Base-by-base conservation (phyloP, 2,329 filamentous ascomycete genomes). In the Fusarium sp. region DNA sequence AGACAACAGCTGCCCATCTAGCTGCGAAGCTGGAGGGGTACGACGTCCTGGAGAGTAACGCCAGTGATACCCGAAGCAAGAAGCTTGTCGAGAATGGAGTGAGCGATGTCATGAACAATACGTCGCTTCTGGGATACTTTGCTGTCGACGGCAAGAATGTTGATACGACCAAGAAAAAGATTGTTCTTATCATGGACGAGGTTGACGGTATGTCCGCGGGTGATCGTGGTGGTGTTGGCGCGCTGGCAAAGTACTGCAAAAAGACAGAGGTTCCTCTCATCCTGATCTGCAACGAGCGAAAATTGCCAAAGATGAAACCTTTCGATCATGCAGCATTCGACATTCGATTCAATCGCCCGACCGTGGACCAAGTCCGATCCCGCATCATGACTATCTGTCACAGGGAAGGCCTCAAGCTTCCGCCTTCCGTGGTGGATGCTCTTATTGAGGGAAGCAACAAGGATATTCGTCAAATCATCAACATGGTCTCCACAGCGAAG, bases 171-270 rank as follows among this genome's bases (percentile, higher is more conserved):
- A 98, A 96, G 84, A 97, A 97, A 84, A 98, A 98, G 73, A 89
- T 98, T 34, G 93, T 98, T 7, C 83, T 99, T 49, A 94, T 99
- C 81, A 98, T 99, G 96, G 96, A 99, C 73, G 96, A 99, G 80
- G 96, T 99, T 6, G 96, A 99, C 75, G 96, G 96, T 53, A 98
- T 99, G 96, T 98, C 95, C 65, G 94, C 94, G 36, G 96, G 96
- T 76, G 96, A 99, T 77, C 91, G 96, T 65, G 96, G 96, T 70
- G 96, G 96, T 79, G 96, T 99, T 47, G 96, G 94, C 51, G 96
- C 96, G 31, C 85, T 99, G 58, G 95, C 96, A 58, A 94, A 96
- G 61, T 92, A 97, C 55, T 98, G 95, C 85, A 97, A 93, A 82
- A 98, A 97, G 84, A 96, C 94, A 0, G 90, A 96, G 72, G 90